These are phyloP conservation scores for Chlorociboria aeruginascens DNA, from an alignment of 495 filamentous ascomycete species.

Conservation along the genomic window DNA sequence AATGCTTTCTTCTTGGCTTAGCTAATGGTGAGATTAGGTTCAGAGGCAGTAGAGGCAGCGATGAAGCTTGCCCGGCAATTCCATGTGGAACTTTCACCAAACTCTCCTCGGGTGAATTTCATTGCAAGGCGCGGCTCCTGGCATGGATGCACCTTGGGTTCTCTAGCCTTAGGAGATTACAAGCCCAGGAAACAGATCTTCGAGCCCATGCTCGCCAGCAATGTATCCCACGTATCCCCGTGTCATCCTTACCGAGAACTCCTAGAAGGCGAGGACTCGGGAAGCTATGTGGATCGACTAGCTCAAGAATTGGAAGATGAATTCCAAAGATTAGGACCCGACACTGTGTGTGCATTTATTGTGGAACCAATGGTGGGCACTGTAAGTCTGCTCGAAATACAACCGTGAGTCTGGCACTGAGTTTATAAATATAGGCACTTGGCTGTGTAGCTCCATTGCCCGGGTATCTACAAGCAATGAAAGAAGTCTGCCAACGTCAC, in stretches of 20 bases:
- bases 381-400: not conserved
- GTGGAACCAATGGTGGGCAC: slow-evolving; percentile 51
- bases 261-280: slow-evolving; percentile 27
- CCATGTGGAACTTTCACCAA: slow-evolving; percentile 31
- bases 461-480: slow-evolving; percentile 52
- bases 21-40: slow-evolving; percentile 29
- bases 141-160: slow-evolving; percentile 58
- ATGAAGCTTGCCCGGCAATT: slow-evolving; percentile 51
- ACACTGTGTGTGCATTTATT: slow-evolving; percentile 63
- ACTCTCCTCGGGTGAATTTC: slow-evolving; percentile 22
- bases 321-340: slow-evolving; percentile 54
- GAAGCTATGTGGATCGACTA: slow-evolving; percentile 31
- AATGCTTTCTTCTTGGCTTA: not conserved
- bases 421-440: slow-evolving; percentile 25
- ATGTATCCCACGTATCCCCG: slow-evolving; percentile 50
- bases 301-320: slow-evolving; percentile 59
- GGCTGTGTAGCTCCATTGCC: slow-evolving; percentile 48
- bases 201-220: slow-evolving; percentile 46
- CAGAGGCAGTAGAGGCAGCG: slow-evolving; percentile 51
- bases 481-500: slow-evolving; percentile 46
- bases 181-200: slow-evolving; percentile 45
- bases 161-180: slow-evolving; percentile 49
- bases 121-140: slow-evolving; percentile 57
- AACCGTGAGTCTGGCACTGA: not conserved
- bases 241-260: slow-evolving; percentile 52